Base-by-base conservation (phyloP, 352 stramenopile species). In the Phytopythium vexans region DNA sequence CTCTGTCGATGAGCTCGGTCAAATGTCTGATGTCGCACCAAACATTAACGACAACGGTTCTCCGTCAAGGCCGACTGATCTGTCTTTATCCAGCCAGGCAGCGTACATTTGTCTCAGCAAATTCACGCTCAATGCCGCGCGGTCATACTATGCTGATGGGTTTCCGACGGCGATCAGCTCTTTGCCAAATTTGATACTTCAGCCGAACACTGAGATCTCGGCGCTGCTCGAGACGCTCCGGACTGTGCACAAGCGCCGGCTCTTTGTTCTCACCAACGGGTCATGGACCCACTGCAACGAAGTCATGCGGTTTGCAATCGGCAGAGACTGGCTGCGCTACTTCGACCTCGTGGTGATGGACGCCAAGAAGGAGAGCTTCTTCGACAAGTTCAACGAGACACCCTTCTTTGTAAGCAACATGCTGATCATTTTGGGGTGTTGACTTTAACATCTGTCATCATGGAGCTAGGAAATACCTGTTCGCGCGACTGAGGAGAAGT, bases 251-350 rank as follows among this genome's bases (percentile, higher is more conserved):
- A 48, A 60, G 32, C 75, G 74, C 42, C 54, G 70, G 51, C 58
- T 84, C 11, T 84, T 81, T 38, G 51, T 84, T 5, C 68, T 84
- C 32, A 84, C 73, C 8, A 80, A 81, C 45, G 60, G 73, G 9
- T 80, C 70, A 44, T 78, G 65, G 67, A 73, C 69, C 39, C 73
- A 84, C 49, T 78, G 67, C 52, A 77, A 83, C 51, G 69, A 74
- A 41, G 73, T 84, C 12, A 70, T 84, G 62, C 66, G 77, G 39
- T 73, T 71, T 40, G 67, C 70, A 12, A 52, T 84, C 12, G 70
- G 70, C 6, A 68, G 62, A 7, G 73, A 81, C 61, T 84, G 73
- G 73, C 47, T 61, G 9, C 52, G 49, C 16, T 74, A 72, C 53
- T 84, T 84, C 37, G 67, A 78, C 33, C 53, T 84, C 15, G 65